Evolutionary conservation across 1,139 yeast species (phyloP).

Genomic region (Pichia sp.): DNA sequence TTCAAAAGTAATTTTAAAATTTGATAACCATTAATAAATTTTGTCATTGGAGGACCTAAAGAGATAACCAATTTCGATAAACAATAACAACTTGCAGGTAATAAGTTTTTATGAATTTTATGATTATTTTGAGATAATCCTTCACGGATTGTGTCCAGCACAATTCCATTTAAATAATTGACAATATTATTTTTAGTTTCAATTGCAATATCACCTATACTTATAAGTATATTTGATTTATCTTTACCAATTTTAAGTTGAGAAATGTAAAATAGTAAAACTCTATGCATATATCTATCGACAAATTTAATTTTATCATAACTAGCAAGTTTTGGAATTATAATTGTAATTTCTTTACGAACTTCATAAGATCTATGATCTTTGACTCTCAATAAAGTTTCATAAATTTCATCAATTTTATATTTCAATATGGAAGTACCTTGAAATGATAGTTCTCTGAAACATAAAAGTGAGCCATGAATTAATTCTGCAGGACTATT

Average conservation of each 20-base stretch:
- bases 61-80: constrained; percentile 81
- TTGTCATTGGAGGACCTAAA: constrained; percentile 91
- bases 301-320: constrained; percentile 75
- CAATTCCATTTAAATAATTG: constrained; percentile 73
- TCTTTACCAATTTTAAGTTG: constrained; percentile 71
- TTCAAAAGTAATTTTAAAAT: constrained; percentile 72
- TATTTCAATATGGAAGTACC: constrained; percentile 64
- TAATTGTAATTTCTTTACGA: constrained; percentile 73
- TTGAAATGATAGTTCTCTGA: constrained; percentile 64
- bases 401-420: constrained; percentile 71
- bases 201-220: constrained; percentile 78
- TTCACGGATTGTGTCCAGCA: constrained; percentile 75
- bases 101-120: constrained; percentile 63
- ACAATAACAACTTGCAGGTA: constrained; percentile 84
- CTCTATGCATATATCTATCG: constrained; percentile 71
- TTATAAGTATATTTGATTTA: constrained; percentile 66
- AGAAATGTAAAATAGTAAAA: constrained; percentile 68
- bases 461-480: constrained; percentile 81
- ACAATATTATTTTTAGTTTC: constrained; percentile 86
- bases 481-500: constrained; percentile 53
- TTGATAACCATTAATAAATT: constrained; percentile 70
- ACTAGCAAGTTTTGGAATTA: constrained; percentile 75
- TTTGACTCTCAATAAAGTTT: constrained; percentile 64
- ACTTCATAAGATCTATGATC: constrained; percentile 72
- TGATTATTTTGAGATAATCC: constrained; percentile 58